These are phyloP conservation scores for Trifolium pratense DNA, from an alignment of 306 rosid species.

Conservation along the genomic window DNA sequence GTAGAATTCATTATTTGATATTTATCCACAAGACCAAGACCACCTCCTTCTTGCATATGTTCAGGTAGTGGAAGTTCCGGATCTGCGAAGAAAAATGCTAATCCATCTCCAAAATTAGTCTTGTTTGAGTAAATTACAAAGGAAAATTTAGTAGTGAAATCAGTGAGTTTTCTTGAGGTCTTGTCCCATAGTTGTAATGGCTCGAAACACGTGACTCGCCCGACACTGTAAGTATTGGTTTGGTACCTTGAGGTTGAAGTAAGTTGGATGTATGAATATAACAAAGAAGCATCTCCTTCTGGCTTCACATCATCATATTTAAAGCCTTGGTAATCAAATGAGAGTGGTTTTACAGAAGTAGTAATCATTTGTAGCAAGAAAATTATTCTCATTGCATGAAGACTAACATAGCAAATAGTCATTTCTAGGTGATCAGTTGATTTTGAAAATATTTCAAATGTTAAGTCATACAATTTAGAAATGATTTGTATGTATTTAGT, in stretches of 20 bases:
- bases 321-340: constrained; percentile 14
- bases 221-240: constrained; percentile 9
- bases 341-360: neutral
- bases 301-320: constrained; percentile 10
- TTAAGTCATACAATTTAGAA: neutral
- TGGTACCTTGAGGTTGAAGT: constrained; percentile 31
- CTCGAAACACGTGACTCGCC: neutral
- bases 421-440: neutral
- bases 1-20: constrained; percentile 13
- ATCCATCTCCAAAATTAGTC: constrained; percentile 16
- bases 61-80: constrained; percentile 2
- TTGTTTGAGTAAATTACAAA: neutral
- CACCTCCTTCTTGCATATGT: neutral
- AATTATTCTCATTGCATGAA: neutral
- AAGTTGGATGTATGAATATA: constrained; percentile 10
- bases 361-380: constrained; percentile 9
- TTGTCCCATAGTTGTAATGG: constrained; percentile 24
- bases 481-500: neutral
- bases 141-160: constrained; percentile 26
- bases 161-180: constrained; percentile 18
- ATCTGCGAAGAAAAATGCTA: constrained; percentile 11
- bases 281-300: constrained; percentile 31
- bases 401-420: neutral
- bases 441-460: neutral
- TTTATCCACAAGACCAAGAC: constrained; percentile 19